phyloP scores from a whole-genome alignment of 306 rosid genomes.

The Nissolia schottii region DNA sequence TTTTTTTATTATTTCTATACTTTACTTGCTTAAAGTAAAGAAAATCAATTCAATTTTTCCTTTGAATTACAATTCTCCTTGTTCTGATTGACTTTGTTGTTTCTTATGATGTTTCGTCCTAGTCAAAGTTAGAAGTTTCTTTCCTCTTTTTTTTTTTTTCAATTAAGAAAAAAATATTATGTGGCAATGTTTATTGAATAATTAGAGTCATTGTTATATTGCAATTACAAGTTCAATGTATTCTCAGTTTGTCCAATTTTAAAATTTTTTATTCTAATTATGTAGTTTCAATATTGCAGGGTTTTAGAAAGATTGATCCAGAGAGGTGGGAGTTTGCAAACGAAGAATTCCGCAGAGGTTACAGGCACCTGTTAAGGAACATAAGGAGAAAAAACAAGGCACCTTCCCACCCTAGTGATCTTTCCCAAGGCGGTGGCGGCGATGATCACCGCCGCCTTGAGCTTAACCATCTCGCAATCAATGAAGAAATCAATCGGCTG shows the following conservation, averaged over 20 bases:
- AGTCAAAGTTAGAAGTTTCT: background rate
- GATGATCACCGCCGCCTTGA: constrained; percentile 45
- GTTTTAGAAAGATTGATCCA: constrained; percentile 78
- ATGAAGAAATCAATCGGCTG: constrained; percentile 56
- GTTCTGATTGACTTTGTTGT: background rate
- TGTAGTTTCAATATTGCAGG: constrained; percentile 47
- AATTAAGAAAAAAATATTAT: background rate
- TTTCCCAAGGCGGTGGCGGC: constrained; percentile 40
- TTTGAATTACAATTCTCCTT: background rate
- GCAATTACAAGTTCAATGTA: background rate
- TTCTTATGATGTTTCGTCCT: background rate
- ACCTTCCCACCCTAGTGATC: constrained; percentile 36
- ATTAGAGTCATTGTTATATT: background rate
- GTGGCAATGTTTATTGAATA: background rate
- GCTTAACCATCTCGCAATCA: constrained; percentile 43
- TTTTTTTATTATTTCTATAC: background rate
- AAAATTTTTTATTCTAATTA: background rate
- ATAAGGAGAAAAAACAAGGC: constrained; percentile 63
- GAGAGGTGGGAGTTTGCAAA: constrained; percentile 87
- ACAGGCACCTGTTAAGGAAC: constrained; percentile 57
- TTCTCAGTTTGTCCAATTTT: background rate
- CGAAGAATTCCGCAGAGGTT: constrained; percentile 69
- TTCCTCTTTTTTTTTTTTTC: background rate
- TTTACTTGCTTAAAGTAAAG: background rate
- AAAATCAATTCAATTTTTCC: background rate